These are phyloP conservation scores for Iberis pinnata DNA, from an alignment of 345 rosid species.

Conservation along the genomic window DNA sequence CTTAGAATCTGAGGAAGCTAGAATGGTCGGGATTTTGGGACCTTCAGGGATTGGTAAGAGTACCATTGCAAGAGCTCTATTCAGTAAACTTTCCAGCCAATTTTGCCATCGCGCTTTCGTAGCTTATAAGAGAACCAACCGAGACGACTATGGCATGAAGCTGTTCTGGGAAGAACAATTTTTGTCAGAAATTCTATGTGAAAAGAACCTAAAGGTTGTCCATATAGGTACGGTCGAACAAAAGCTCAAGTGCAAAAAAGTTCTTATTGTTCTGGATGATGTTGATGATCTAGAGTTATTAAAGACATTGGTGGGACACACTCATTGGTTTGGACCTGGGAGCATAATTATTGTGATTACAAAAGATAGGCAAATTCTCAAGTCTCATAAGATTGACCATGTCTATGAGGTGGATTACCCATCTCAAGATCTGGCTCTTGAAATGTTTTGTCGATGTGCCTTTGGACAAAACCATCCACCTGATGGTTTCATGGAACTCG, in stretches of 20 bases:
- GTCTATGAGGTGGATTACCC: conserved; percentile 9
- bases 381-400: not conserved
- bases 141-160: not conserved
- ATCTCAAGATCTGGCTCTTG: conserved; percentile 1
- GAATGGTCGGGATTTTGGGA: not conserved
- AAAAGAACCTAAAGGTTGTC: not conserved
- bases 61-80: not conserved
- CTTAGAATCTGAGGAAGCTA: not conserved
- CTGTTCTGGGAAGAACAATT: not conserved
- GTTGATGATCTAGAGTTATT: not conserved
- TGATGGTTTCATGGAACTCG: not conserved
- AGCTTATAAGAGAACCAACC: not conserved
- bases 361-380: conserved; percentile 29
- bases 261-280: not conserved
- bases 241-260: not conserved
- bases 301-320: not conserved
- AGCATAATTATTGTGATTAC: conserved; percentile 31
- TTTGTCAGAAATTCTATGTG: not conserved
- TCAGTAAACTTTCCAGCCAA: not conserved
- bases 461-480: conserved; percentile 10
- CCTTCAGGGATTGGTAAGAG: not conserved
- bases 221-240: not conserved
- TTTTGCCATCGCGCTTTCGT: not conserved
- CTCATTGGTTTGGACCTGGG: not conserved
- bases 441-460: conserved; percentile 24